A percentile compares a stretch with the other conserved stretches of the same genome.
phyloP scores from a whole-genome alignment of 2,329 filamentous ascomycete genomes.

The Cercospora canescens region DNA sequence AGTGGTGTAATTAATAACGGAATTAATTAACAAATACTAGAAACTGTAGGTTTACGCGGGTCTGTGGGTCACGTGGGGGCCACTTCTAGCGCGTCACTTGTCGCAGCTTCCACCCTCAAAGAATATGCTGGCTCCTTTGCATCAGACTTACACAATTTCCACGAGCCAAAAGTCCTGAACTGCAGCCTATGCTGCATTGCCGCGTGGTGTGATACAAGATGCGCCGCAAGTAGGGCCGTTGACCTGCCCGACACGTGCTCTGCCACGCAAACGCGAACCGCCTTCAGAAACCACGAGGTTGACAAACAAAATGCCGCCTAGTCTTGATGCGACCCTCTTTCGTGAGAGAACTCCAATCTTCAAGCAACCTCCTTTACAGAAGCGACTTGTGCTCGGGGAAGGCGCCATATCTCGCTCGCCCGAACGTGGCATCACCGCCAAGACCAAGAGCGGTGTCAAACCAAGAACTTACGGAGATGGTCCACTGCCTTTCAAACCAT shows the following conservation, averaged over 20 bases:
- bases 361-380: background rate
- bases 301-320: slow-evolving; percentile 5
- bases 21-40: no score
- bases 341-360: background rate
- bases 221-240: background rate
- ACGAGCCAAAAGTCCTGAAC: background rate
- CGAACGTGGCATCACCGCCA: background rate
- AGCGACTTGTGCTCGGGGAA: background rate
- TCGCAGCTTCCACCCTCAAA: background rate
- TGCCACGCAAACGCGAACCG: background rate
- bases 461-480: slow-evolving; percentile 19
- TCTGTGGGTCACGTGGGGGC: no score
- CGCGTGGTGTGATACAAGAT: background rate
- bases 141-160: background rate
- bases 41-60: no score
- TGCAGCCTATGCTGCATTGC: background rate
- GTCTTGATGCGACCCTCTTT: background rate
- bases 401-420: slow-evolving; percentile 2
- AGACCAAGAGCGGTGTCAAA: slow-evolving; percentile 3
- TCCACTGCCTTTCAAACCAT: slow-evolving; percentile 29
- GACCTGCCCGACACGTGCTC: background rate
- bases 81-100: background rate
- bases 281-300: background rate
- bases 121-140: background rate
- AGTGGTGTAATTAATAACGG: no score